Conservation (phyloP, 345 rosid species). For the Erucastrum elatum region DNA sequence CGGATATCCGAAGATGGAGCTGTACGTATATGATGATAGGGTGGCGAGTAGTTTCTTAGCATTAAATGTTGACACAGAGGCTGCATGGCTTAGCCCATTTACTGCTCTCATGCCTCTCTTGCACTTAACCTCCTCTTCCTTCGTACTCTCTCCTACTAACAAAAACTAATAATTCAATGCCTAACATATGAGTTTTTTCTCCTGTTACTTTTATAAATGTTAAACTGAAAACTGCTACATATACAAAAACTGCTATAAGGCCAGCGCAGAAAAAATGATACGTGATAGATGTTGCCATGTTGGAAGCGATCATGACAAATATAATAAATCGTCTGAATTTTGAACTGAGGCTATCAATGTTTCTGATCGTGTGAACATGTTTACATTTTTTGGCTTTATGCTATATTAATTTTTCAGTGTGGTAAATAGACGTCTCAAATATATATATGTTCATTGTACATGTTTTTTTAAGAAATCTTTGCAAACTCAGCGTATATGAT, state of each 20-base stretch:
- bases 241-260: background rate
- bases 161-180: conserved; percentile 19
- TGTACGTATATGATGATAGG: conserved; percentile 24
- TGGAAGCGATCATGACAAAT: background rate
- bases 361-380: background rate
- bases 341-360: background rate
- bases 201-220: background rate
- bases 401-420: background rate
- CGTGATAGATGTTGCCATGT: background rate
- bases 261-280: background rate
- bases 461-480: too few relatives aligned
- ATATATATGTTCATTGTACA: background rate
- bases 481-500: too few relatives aligned
- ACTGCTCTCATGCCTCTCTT: conserved; percentile 45
- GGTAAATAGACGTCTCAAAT: too few relatives aligned
- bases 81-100: conserved; percentile 43
- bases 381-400: background rate
- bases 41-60: conserved; percentile 34
- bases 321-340: background rate
- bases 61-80: conserved; percentile 40
- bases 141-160: conserved; percentile 18
- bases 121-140: conserved; percentile 37
- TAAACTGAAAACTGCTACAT: background rate
- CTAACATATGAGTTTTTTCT: conserved; percentile 27
- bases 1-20: too few relatives aligned